phyloP scores from a whole-genome alignment of 257 asterid genomes.

The Salvia miltiorrhiza region DNA sequence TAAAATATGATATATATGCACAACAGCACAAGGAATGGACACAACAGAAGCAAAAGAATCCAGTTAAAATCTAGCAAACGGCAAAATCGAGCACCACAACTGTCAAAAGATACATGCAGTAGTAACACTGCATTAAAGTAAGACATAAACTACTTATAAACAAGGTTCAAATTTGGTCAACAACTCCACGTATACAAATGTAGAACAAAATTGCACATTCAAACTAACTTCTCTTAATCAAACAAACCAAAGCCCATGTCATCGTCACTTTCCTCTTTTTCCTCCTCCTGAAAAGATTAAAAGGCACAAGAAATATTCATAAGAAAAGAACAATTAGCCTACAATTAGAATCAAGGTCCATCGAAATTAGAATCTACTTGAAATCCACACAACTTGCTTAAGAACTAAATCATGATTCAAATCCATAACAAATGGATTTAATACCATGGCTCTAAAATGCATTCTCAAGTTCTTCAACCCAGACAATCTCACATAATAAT shows the following conservation, averaged over 20 bases:
- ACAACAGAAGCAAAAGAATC: too few relatives aligned
- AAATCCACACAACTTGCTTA: background rate
- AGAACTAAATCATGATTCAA: background rate
- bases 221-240: slow-evolving; percentile 29
- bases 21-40: too few relatives aligned
- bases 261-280: slow-evolving; percentile 55
- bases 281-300: slow-evolving; percentile 20
- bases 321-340: background rate
- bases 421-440: background rate
- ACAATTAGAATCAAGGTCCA: background rate
- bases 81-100: slow-evolving; percentile 2
- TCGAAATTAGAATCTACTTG: background rate
- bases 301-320: background rate
- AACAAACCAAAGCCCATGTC: slow-evolving; percentile 55
- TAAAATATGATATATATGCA: too few relatives aligned
- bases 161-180: too few relatives aligned
- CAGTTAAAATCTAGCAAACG: background rate
- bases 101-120: slow-evolving; percentile 6
- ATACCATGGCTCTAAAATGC: background rate
- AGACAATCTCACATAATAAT: background rate
- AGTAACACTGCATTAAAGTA: background rate
- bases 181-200: background rate
- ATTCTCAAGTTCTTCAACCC: background rate
- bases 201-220: background rate
- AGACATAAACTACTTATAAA: slow-evolving; percentile 4